phyloP scores from a whole-genome alignment of 345 rosid genomes.

The Microthlaspi erraticum region DNA sequence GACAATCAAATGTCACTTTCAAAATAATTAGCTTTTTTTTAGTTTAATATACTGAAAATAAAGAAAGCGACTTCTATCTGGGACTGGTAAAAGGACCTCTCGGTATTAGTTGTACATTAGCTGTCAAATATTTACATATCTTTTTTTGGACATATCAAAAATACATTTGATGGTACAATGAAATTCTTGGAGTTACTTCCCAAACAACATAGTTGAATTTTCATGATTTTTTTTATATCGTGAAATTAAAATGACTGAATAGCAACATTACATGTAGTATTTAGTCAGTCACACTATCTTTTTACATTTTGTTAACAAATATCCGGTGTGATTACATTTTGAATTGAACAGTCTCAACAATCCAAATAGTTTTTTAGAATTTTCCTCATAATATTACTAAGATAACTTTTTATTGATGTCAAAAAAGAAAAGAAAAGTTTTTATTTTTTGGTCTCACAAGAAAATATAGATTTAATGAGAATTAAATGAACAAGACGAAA shows the following conservation, averaged over 20 bases:
- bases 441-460: background rate
- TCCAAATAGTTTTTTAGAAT: background rate
- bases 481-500: conserved; percentile 35
- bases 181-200: conserved; percentile 21
- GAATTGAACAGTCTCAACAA: background rate
- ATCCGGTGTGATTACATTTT: background rate
- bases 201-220: background rate
- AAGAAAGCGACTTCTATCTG: conserved; percentile 46
- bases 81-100: conserved; percentile 43
- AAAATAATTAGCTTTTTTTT: conserved; percentile 19
- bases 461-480: conserved; percentile 30
- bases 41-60: conserved; percentile 4
- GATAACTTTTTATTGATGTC: too few species aligned
- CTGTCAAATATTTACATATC: conserved; percentile 30
- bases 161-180: background rate
- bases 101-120: conserved; percentile 44
- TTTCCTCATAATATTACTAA: background rate
- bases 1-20: conserved; percentile 40
- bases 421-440: too few species aligned
- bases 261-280: background rate
- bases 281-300: background rate
- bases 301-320: background rate
- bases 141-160: too few species aligned
- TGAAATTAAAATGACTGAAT: conserved; percentile 3
- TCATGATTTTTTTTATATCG: background rate